phyloP scores from a whole-genome alignment of 345 rosid species.

The Ailanthus altissimus region DNA sequence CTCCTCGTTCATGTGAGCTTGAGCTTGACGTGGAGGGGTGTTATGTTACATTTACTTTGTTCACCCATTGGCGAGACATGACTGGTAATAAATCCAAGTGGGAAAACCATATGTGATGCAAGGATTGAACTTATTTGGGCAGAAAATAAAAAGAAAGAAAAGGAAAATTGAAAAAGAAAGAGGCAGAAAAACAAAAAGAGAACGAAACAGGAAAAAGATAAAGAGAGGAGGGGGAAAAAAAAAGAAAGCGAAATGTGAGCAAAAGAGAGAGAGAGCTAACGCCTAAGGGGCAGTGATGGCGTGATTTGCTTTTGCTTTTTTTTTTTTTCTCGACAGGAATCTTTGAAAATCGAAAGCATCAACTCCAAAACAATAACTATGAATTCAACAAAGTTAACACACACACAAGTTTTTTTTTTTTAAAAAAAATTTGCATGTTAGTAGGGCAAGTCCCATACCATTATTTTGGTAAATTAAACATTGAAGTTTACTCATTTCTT shows the following conservation, averaged over 20 bases:
- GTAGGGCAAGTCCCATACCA: not conserved
- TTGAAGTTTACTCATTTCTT: not conserved
- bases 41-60: constrained; percentile 8
- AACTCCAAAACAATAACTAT: not conserved
- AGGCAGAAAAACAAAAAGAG: constrained; percentile 19
- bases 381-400: constrained; percentile 14
- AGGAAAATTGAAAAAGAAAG: constrained; percentile 49
- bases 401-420: too few relatives aligned
- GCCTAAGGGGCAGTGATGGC: constrained; percentile 34
- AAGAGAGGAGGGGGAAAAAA: too few relatives aligned
- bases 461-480: not conserved
- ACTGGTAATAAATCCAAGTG: constrained; percentile 28
- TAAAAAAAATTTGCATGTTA: not conserved
- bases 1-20: not conserved
- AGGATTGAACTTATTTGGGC: constrained; percentile 8
- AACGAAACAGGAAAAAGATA: constrained; percentile 1
- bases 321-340: constrained; percentile 53
- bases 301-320: constrained; percentile 49
- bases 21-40: not conserved
- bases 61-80: constrained; percentile 35
- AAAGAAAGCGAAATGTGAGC: too few relatives aligned
- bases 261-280: too few relatives aligned
- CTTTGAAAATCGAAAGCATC: constrained; percentile 53
- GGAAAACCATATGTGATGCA: constrained; percentile 13
- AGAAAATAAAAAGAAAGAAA: constrained; percentile 48